phyloP scores from a whole-genome alignment of 345 rosid species.

The Brassica carinata region DNA sequence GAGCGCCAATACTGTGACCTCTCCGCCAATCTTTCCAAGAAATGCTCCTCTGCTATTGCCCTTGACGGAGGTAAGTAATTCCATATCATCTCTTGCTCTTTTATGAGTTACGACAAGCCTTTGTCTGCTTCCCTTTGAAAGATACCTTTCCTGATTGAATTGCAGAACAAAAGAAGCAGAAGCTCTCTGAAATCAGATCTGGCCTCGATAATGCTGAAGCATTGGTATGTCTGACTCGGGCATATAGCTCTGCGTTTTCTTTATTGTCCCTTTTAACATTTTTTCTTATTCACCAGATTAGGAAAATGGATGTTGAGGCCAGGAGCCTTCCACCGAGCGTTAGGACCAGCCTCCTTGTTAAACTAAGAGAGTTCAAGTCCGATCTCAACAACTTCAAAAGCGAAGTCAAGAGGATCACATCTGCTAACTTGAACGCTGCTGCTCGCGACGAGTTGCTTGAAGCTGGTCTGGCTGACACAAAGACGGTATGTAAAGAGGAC shows the following conservation, averaged over 20 bases:
- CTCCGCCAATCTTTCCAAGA: conserved; percentile 58
- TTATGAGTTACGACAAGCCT: not conserved
- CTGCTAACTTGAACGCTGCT: conserved; percentile 54
- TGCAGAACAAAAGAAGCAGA: conserved; percentile 85
- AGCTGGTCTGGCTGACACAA: conserved; percentile 76
- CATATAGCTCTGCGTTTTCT: not conserved
- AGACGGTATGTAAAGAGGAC: conserved; percentile 48
- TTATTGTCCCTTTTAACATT: not conserved
- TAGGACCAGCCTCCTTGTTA: conserved; percentile 75
- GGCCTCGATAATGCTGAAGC: conserved; percentile 77
- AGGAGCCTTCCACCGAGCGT: conserved; percentile 71
- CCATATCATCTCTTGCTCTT: not conserved
- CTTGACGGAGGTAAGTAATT: conserved; percentile 64
- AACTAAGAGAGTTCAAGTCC: conserved; percentile 81
- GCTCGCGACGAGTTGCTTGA: conserved; percentile 71
- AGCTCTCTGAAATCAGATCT: conserved; percentile 62
- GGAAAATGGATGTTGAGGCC: conserved; percentile 90
- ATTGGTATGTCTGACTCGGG: conserved; percentile 48
- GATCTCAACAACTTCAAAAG: conserved; percentile 82
- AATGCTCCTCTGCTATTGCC: conserved; percentile 53
- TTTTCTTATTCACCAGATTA: conserved; percentile 43
- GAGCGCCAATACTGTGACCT: conserved; percentile 70
- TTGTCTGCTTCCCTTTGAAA: not conserved
- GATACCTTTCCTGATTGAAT: not conserved
- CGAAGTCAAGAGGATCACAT: conserved; percentile 63